A percentile compares a stretch with the other conserved stretches of the same genome.
These are phyloP conservation scores for Sphenostylis stenocarpa DNA, from an alignment of 306 rosid species.

Conservation along the genomic window DNA sequence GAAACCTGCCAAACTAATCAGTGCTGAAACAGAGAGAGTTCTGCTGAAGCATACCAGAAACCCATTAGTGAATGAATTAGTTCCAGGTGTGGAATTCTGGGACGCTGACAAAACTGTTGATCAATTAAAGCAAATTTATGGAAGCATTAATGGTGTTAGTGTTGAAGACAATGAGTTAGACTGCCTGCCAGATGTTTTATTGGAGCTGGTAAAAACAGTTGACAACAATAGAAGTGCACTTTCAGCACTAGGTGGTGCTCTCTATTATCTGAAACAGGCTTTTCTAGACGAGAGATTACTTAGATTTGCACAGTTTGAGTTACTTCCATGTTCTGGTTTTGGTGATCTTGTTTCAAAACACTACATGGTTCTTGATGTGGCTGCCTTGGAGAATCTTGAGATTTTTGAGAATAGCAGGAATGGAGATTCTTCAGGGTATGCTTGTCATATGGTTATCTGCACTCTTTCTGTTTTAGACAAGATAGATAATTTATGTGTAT, in stretches of 20 bases:
- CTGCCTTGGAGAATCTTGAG: slow-evolving; percentile 94
- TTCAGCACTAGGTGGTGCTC: slow-evolving; percentile 94
- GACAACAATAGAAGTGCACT: slow-evolving; percentile 68
- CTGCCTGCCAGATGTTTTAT: slow-evolving; percentile 69
- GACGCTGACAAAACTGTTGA: slow-evolving; percentile 65
- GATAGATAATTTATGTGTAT: slow-evolving; percentile 3
- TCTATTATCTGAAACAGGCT: slow-evolving; percentile 92
- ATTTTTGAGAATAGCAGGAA: slow-evolving; percentile 88
- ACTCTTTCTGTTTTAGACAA: not conserved
- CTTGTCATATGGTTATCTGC: slow-evolving; percentile 26
- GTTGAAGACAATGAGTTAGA: slow-evolving; percentile 45
- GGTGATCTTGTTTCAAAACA: slow-evolving; percentile 64
- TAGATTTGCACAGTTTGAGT: slow-evolving; percentile 84
- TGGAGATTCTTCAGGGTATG: slow-evolving; percentile 88
- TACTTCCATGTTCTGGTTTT: slow-evolving; percentile 76
- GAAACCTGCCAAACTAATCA: slow-evolving; percentile 78
- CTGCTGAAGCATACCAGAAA: slow-evolving; percentile 77
- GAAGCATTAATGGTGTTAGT: slow-evolving; percentile 34
- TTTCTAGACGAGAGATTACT: slow-evolving; percentile 81
- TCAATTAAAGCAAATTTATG: slow-evolving; percentile 57
- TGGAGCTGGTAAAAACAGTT: slow-evolving; percentile 58
- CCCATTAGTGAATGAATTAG: slow-evolving; percentile 85
- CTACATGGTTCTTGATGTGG: slow-evolving; percentile 91
- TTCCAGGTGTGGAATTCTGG: slow-evolving; percentile 85
- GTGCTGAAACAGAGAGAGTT: slow-evolving; percentile 79